A percentile compares a stretch with the other conserved stretches of the same genome.
Conservation (phyloP, 129 eudicot genomes). For the Artemisia argyi region DNA sequence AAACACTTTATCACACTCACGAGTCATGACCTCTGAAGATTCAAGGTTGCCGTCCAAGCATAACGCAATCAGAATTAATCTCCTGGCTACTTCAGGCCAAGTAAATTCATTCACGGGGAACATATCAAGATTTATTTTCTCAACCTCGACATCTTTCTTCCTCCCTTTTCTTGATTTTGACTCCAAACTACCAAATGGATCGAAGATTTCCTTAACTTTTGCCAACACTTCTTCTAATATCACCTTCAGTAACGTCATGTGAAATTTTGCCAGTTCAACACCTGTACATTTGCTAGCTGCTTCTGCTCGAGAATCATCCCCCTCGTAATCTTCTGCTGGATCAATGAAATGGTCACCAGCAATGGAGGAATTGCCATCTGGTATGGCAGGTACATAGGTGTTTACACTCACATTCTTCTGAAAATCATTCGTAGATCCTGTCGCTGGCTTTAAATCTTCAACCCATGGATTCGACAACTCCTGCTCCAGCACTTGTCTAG, state of each 20-base stretch:
- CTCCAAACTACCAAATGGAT: constrained; percentile 69
- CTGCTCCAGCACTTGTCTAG: constrained; percentile 61
- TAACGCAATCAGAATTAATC: constrained; percentile 62
- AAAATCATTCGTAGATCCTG: constrained; percentile 19
- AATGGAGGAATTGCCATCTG: constrained; percentile 7
- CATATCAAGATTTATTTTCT: constrained; percentile 57
- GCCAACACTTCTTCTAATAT: constrained; percentile 58
- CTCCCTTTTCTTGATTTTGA: constrained; percentile 68
- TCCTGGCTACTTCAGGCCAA: constrained; percentile 91
- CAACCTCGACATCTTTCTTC: constrained; percentile 68
- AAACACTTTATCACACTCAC: constrained; percentile 78
- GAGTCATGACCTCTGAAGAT: constrained; percentile 66
- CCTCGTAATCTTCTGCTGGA: constrained; percentile 27
- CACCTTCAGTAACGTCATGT: constrained; percentile 60
- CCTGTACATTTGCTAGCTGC: constrained; percentile 56
- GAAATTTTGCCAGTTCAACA: constrained; percentile 51
- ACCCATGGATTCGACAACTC: constrained; percentile 84
- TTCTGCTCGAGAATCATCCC: constrained; percentile 37
- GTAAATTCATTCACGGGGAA: constrained; percentile 82
- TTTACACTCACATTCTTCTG: constrained; percentile 9
- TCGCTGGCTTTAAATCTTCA: constrained; percentile 43
- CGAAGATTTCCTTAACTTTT: constrained; percentile 52
- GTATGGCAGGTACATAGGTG: constrained; percentile 8
- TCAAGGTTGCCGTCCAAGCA: constrained; percentile 78
- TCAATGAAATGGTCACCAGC: constrained; percentile 20